A percentile compares a stretch with the other conserved stretches of the same genome.
phyloP scores from a whole-genome alignment of 148 eudicot genomes.

The Selenicereus undatus region DNA sequence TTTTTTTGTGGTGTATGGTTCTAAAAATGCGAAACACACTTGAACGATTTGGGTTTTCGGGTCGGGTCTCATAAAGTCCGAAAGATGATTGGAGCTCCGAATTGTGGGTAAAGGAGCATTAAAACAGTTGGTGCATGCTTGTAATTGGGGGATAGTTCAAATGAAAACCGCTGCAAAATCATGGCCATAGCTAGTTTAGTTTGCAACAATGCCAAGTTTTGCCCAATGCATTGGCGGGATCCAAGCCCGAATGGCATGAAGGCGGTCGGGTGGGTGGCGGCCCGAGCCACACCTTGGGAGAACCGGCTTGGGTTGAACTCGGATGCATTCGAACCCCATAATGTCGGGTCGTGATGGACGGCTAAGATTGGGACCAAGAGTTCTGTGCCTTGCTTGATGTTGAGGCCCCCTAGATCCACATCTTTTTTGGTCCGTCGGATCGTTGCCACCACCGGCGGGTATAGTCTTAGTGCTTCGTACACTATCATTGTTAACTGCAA shows the following conservation, averaged over 20 bases:
- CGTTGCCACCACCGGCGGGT: conserved; percentile 56
- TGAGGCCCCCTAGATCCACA: conserved; percentile 40
- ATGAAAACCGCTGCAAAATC: conserved; percentile 57
- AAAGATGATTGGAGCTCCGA: conserved; percentile 50
- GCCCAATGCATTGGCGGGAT: conserved; percentile 53
- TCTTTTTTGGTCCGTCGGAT: conserved; percentile 43
- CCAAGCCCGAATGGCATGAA: conserved; percentile 64
- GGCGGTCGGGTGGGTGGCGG: conserved; percentile 47
- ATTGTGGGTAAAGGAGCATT: conserved; percentile 57
- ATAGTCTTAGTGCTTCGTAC: conserved; percentile 44
- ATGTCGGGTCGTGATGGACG: conserved; percentile 47
- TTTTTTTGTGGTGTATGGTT: background rate
- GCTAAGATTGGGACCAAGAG: conserved; percentile 54
- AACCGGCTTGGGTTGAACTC: conserved; percentile 60
- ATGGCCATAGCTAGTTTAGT: conserved; percentile 52
- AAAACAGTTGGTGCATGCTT: conserved; percentile 56
- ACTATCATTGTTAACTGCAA: conserved; percentile 58
- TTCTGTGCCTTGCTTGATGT: conserved; percentile 42
- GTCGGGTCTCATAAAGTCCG: conserved; percentile 29
- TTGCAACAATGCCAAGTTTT: conserved; percentile 53
- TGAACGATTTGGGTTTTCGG: background rate
- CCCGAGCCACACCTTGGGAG: conserved; percentile 37
- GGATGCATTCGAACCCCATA: conserved; percentile 50
- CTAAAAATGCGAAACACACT: background rate
- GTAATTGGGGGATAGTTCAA: conserved; percentile 51